These are phyloP conservation scores for Mollisia scopiformis DNA, from an alignment of 2,329 filamentous ascomycete species.

Conservation along the genomic window DNA sequence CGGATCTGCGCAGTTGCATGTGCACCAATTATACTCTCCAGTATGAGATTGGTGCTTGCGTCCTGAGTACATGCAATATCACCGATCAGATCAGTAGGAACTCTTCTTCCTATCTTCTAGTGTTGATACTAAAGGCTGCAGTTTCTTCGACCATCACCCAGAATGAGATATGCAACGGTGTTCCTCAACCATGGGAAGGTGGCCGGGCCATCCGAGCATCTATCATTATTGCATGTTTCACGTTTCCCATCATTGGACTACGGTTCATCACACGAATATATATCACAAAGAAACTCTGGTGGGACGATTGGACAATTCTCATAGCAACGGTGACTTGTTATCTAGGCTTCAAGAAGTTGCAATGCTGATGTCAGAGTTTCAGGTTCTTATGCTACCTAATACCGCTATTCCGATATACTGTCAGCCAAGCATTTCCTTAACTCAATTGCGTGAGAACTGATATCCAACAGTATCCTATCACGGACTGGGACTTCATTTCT, in stretches of 20 bases:
- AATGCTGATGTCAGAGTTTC: background rate
- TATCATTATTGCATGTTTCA: slow-evolving; percentile 16
- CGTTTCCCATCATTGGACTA: slow-evolving; percentile 7
- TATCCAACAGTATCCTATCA: slow-evolving; percentile 10
- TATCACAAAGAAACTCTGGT: slow-evolving; percentile 13
- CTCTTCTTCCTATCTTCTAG: background rate
- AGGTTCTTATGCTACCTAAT: slow-evolving; percentile 6
- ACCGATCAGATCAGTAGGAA: slow-evolving; percentile 13
- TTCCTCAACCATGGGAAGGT: slow-evolving; percentile 10
- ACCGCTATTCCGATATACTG: slow-evolving; percentile 12
- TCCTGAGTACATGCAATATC: slow-evolving; percentile 10
- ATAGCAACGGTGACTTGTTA: background rate
- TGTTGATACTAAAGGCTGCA: background rate
- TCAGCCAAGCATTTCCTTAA: background rate
- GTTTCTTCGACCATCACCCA: slow-evolving; percentile 5
- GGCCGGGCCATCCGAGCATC: slow-evolving; percentile 8
- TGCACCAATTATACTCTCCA: slow-evolving; percentile 13
- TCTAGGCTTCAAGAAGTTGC: too few relatives aligned
- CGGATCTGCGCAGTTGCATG: slow-evolving; percentile 11
- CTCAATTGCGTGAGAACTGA: too few relatives aligned
- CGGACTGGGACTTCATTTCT: slow-evolving; percentile 20
- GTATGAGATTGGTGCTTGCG: slow-evolving; percentile 11
- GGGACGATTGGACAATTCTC: slow-evolving; percentile 18
- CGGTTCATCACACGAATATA: slow-evolving; percentile 10
- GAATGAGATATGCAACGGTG: slow-evolving; percentile 11